These are phyloP conservation scores for Rhizopus microsporus DNA, from an alignment of 371 early-diverging fungal genomes.

Conservation along the genomic window DNA sequence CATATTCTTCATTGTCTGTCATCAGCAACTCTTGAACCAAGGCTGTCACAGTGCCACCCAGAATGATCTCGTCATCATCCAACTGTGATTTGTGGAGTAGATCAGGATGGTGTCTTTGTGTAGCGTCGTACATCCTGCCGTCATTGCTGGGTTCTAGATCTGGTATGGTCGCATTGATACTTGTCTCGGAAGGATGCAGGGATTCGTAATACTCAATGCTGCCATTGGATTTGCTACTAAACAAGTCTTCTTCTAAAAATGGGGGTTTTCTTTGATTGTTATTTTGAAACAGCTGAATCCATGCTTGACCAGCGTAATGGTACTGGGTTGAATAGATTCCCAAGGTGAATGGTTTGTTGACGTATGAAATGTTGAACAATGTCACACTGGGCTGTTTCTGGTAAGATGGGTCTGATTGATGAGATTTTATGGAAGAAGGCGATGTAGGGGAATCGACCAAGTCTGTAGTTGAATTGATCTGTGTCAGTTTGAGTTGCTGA, in stretches of 20 bases:
- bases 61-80: constrained; percentile 15
- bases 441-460: background rate
- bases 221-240: constrained; percentile 9
- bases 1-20: constrained; percentile 21
- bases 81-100: constrained; percentile 14
- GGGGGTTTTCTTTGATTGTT: background rate
- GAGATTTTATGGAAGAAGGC: constrained; percentile 1
- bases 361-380: constrained; percentile 16
- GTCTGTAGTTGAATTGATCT: background rate
- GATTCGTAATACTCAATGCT: constrained; percentile 2
- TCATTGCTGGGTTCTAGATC: background rate
- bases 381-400: constrained; percentile 14
- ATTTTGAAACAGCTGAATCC: constrained; percentile 12
- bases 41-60: constrained; percentile 65
- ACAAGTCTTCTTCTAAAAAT: constrained; percentile 3
- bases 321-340: constrained; percentile 22
- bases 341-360: constrained; percentile 8
- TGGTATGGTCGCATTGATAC: background rate
- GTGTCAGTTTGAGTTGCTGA: background rate
- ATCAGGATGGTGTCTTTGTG: constrained; percentile 20
- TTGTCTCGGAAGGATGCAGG: background rate
- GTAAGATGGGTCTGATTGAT: constrained; percentile 3
- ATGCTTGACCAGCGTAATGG: constrained; percentile 16
- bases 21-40: constrained; percentile 66
- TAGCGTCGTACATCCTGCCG: constrained; percentile 27